Percentiles rank a stretch among this genome's conserved stretches.
These are phyloP conservation scores for Nyctanthes arbortristis DNA, from an alignment of 257 asterid species.

Conservation along the genomic window DNA sequence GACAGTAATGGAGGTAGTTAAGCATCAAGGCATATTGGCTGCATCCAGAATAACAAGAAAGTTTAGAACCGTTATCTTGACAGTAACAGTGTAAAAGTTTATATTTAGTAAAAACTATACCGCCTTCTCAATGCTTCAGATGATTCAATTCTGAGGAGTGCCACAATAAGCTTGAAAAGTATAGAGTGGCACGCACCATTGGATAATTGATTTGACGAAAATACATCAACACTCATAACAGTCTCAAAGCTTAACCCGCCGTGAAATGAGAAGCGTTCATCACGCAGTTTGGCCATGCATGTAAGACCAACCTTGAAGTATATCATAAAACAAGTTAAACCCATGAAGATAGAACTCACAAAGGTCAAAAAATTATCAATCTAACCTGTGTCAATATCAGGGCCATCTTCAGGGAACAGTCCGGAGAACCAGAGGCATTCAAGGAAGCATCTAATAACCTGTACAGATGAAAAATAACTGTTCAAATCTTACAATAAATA, in stretches of 20 bases:
- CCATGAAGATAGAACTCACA: neutral
- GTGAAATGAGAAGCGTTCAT: slow-evolving; percentile 75
- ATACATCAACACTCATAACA: slow-evolving; percentile 71
- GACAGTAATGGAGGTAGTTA: slow-evolving; percentile 90
- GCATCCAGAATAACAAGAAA: slow-evolving; percentile 35
- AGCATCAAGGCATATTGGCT: slow-evolving; percentile 98
- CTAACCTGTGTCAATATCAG: slow-evolving; percentile 80
- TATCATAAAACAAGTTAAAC: slow-evolving; percentile 25
- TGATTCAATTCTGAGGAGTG: slow-evolving; percentile 82
- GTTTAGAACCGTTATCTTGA: slow-evolving; percentile 26
- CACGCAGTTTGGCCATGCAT: slow-evolving; percentile 96
- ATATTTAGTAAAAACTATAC: slow-evolving; percentile 40
- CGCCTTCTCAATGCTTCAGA: slow-evolving; percentile 96
- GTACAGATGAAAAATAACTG: slow-evolving; percentile 23
- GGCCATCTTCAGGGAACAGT: slow-evolving; percentile 92
- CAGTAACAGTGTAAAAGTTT: slow-evolving; percentile 7
- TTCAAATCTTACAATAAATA: no score
- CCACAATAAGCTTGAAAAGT: slow-evolving; percentile 83
- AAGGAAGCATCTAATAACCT: slow-evolving; percentile 89
- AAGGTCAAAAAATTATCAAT: neutral
- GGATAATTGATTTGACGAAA: slow-evolving; percentile 70
- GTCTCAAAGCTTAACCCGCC: slow-evolving; percentile 73
- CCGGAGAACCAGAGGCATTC: slow-evolving; percentile 78
- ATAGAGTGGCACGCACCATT: slow-evolving; percentile 90
- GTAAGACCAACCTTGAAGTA: slow-evolving; percentile 83